Percentiles rank a stretch among this genome's conserved stretches.
phyloP scores from a whole-genome alignment of 2,329 filamentous ascomycete species.

The Elsinoe ampelina region DNA sequence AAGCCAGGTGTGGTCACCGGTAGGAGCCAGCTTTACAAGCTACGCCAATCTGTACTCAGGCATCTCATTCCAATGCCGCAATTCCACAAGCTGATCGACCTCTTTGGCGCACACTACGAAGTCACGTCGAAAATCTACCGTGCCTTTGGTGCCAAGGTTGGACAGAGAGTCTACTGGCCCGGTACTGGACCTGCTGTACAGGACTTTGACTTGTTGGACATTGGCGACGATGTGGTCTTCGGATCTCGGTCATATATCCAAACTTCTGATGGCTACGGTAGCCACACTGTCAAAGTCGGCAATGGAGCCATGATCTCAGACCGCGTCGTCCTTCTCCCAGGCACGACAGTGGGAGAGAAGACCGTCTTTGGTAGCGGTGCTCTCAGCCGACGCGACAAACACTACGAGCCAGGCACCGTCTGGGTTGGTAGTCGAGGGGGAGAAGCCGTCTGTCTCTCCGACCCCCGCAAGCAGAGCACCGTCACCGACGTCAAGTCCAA shows the following conservation, averaged over 20 bases:
- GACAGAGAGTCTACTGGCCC: constrained; percentile 49
- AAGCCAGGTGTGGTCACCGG: constrained; percentile 26
- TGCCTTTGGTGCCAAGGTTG: constrained; percentile 44
- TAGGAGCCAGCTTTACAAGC: constrained; percentile 33
- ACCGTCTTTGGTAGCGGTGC: constrained; percentile 48
- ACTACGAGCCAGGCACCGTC: constrained; percentile 38
- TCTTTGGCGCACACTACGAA: constrained; percentile 49
- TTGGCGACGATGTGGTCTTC: constrained; percentile 52
- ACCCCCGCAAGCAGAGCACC: constrained; percentile 14
- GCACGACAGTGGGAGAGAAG: constrained; percentile 40
- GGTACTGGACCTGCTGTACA: constrained; percentile 46
- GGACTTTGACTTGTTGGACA: constrained; percentile 47
- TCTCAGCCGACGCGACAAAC: constrained; percentile 38
- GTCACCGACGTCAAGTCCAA: not conserved
- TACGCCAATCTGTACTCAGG: constrained; percentile 38
- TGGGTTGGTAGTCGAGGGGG: constrained; percentile 46
- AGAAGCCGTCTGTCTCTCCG: constrained; percentile 40
- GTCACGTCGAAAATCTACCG: constrained; percentile 44
- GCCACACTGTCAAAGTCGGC: constrained; percentile 39
- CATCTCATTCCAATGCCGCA: constrained; percentile 36
- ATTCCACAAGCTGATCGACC: constrained; percentile 40
- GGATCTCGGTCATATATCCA: constrained; percentile 47
- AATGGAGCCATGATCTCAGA: constrained; percentile 50
- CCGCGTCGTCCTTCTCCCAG: constrained; percentile 44
- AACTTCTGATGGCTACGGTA: constrained; percentile 44